Evolutionary conservation across 1,284 basidiomycete species (phyloP), one percentile per base, ranked within the genome.

Genomic region (Apiotrichum porosum): DNA sequence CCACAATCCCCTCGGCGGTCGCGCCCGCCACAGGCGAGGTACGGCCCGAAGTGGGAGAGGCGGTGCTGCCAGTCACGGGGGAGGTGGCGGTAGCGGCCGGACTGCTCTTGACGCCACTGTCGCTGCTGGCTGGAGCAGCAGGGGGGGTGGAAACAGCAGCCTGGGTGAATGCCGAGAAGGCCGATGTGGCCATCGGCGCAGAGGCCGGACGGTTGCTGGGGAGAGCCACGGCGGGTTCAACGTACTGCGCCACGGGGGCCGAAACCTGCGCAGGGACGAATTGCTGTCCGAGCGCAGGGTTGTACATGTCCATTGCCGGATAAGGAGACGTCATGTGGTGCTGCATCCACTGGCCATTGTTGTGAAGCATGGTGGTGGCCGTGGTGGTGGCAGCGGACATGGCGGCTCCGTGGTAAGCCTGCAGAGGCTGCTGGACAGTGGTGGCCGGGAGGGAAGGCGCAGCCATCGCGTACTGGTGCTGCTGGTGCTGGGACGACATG

Each of bases 171-270:
- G 42, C 17, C 14, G 35, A 33, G 21, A 35, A 28, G 31, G 42
- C 21, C 2, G 38, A 12, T 10, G 48, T 4, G n/a, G 42, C 42
- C 12, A 22, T 14, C 5, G 48, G 37, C 2, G 42, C 30, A 8
- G 28, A 23, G 6, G 44, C 28, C 21, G 44, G 37, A 12, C 38
- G 44, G 10, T n/a, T 19, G 17, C 24, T 24, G 32, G 22, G 14
- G 12, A 46, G 31, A 23, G 26, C 26, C 6, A 28, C 26, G 6
- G 40, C 34, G 22, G 50, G 45, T 42, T 47, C 45, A 13, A 52
- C 42, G 22, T 47, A 47, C 30, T 47, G 48, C 4, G 43, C 24
- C 21, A 46, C 38, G 18, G 42, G 13, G 19, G 43, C 35, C 24
- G 45, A 6, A 28, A 28, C 26, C 26, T 6, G 26, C 6, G 26